phyloP scores from a whole-genome alignment of 441 rosid genomes.

The Raphanus hybrid region DNA sequence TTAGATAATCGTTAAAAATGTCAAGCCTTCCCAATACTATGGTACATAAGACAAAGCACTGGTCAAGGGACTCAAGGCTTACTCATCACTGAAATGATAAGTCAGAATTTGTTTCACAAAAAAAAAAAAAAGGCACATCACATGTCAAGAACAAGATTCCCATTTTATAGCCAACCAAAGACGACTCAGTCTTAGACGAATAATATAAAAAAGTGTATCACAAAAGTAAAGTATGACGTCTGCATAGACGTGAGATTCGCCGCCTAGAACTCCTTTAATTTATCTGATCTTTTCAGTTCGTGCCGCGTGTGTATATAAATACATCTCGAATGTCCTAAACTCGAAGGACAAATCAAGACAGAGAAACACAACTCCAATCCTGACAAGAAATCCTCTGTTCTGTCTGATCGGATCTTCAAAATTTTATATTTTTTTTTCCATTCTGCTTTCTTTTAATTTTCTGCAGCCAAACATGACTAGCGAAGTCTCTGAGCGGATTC shows the following conservation, averaged over 20 bases:
- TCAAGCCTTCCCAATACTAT: neutral
- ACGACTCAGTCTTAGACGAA: too few species aligned
- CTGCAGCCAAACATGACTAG: slow-evolving; percentile 39
- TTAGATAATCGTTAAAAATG: neutral
- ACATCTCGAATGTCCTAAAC: slow-evolving; percentile 7
- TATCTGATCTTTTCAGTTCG: neutral
- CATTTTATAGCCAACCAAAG: too few species aligned
- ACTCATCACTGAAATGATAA: neutral
- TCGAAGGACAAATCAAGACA: slow-evolving; percentile 3
- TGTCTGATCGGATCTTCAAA: slow-evolving; percentile 6
- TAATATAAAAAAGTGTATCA: too few species aligned
- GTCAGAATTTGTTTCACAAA: slow-evolving; percentile 1
- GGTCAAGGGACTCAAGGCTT: neutral
- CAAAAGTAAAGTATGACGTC: slow-evolving; percentile 13
- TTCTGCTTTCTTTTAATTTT: neutral
- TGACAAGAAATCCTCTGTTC: slow-evolving; percentile 7
- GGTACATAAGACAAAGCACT: neutral
- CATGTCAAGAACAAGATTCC: too few species aligned
- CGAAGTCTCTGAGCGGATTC: slow-evolving; percentile 26
- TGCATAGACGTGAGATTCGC: slow-evolving; percentile 32
- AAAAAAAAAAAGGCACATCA: too few species aligned
- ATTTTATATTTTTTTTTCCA: neutral
- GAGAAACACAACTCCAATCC: slow-evolving; percentile 1
- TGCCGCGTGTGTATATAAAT: neutral
- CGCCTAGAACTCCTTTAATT: slow-evolving; percentile 13